These are phyloP conservation scores for Coleophoma cylindrospora DNA, from an alignment of 2,329 filamentous ascomycete genomes.

Conservation along the genomic window DNA sequence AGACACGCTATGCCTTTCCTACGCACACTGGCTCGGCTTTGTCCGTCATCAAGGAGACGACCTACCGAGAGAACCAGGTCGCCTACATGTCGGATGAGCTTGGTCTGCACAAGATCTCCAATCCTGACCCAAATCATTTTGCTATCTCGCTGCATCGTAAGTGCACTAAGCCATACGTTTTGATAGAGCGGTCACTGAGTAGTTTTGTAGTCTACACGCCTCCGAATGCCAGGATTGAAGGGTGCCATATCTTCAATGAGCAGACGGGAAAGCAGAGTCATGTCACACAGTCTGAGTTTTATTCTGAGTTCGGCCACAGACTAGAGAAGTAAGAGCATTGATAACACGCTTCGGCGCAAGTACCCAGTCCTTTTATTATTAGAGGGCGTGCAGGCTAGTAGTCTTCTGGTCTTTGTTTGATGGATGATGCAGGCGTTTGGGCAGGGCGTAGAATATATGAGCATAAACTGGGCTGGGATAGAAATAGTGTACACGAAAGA, in stretches of 20 bases:
- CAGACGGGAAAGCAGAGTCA: slow-evolving; percentile 70
- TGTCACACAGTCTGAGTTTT: slow-evolving; percentile 66
- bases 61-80: slow-evolving; percentile 66
- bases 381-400: no score
- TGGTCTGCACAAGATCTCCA: slow-evolving; percentile 78
- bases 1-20: slow-evolving; percentile 78
- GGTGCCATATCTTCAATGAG: slow-evolving; percentile 78
- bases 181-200: background rate
- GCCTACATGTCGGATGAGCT: slow-evolving; percentile 91
- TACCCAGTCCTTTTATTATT: no score
- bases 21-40: slow-evolving; percentile 49
- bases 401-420: no score
- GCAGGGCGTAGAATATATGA: no score
- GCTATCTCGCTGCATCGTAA: slow-evolving; percentile 78
- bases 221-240: slow-evolving; percentile 78
- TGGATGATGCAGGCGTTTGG: no score
- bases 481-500: no score
- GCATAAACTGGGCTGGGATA: no score
- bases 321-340: background rate
- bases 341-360: no score
- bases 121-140: slow-evolving; percentile 64
- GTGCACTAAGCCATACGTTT: slow-evolving; percentile 17
- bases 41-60: slow-evolving; percentile 59
- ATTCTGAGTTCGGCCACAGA: slow-evolving; percentile 52
- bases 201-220: slow-evolving; percentile 66